These are phyloP conservation scores for Globisporangium orthogonon DNA, from an alignment of 352 stramenopile genomes.

Conservation along the genomic window DNA sequence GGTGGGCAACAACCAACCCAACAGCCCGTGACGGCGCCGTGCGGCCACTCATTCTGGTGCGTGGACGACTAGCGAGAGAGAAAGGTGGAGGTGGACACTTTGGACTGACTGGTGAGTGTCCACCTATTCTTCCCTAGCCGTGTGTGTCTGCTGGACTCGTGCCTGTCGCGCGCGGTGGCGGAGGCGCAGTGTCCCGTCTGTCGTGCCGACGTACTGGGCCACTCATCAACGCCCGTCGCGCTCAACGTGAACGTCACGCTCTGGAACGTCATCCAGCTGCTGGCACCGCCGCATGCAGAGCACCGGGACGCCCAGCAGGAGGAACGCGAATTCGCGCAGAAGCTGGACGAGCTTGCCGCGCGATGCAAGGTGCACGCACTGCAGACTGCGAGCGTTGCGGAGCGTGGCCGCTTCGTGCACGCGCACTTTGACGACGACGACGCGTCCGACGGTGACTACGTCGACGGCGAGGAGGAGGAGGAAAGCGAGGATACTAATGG, in stretches of 20 bases:
- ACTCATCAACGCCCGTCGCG: slow-evolving; percentile 16
- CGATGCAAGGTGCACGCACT: slow-evolving; percentile 54
- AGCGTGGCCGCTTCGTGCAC: neutral
- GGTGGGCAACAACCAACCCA: neutral
- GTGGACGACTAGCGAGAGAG: neutral
- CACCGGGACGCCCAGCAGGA: slow-evolving; percentile 19
- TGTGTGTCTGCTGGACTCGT: slow-evolving; percentile 43
- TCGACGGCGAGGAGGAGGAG: slow-evolving; percentile 13
- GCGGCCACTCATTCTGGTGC: slow-evolving; percentile 54
- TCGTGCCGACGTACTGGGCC: slow-evolving; percentile 28
- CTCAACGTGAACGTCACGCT: slow-evolving; percentile 68
- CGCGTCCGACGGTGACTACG: slow-evolving; percentile 5
- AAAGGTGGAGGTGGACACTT: neutral
- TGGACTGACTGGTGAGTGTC: neutral
- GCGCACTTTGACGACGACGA: slow-evolving; percentile 14
- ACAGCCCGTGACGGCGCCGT: slow-evolving; percentile 34
- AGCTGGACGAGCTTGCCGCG: slow-evolving; percentile 42
- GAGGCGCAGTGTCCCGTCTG: slow-evolving; percentile 47
- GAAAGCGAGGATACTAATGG: neutral
- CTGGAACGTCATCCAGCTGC: slow-evolving; percentile 61
- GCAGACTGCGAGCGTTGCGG: neutral
- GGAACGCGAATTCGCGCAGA: slow-evolving; percentile 40
- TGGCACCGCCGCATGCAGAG: slow-evolving; percentile 20
- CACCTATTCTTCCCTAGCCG: slow-evolving; percentile 15
- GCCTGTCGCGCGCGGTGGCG: slow-evolving; percentile 34